Percentiles rank a stretch among this genome's conserved stretches.
These are phyloP conservation scores for Castanospermum australe DNA, from an alignment of 306 rosid genomes.

Conservation along the genomic window DNA sequence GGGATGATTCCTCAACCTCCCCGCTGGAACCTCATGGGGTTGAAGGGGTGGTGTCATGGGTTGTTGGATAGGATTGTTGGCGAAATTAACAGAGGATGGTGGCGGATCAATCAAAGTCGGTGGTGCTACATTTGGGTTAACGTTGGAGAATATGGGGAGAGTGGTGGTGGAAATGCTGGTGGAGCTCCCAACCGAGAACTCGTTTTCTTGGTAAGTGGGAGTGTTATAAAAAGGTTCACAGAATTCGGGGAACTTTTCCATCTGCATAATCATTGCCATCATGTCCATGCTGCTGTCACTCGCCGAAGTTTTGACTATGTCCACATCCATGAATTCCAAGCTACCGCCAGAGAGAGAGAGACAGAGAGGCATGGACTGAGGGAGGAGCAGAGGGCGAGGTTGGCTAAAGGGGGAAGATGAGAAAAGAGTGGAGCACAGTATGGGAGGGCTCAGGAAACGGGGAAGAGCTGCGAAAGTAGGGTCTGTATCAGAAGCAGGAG, in stretches of 20 bases:
- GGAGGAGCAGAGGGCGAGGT: neutral
- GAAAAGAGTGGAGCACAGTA: slow-evolving; percentile 27
- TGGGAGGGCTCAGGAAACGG: slow-evolving; percentile 30
- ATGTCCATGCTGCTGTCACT: slow-evolving; percentile 57
- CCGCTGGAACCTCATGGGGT: neutral
- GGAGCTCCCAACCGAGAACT: slow-evolving; percentile 29
- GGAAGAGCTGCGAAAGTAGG: slow-evolving; percentile 24
- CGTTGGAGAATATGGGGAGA: slow-evolving; percentile 26
- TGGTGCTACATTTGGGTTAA: slow-evolving; percentile 18
- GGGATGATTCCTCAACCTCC: neutral
- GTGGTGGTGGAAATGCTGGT: neutral
- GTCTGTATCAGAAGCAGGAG: slow-evolving; percentile 21
- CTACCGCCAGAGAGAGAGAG: neutral
- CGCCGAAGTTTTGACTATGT: slow-evolving; percentile 44
- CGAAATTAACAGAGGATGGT: slow-evolving; percentile 15
- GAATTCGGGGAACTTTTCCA: slow-evolving; percentile 60
- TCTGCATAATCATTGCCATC: slow-evolving; percentile 73
- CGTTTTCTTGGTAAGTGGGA: slow-evolving; percentile 41
- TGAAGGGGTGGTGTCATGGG: slow-evolving; percentile 28
- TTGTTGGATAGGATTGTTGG: slow-evolving; percentile 32
- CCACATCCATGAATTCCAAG: slow-evolving; percentile 53
- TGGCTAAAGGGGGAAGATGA: slow-evolving; percentile 22
- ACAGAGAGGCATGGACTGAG: neutral
- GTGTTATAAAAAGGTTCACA: slow-evolving; percentile 39
- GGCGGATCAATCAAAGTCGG: slow-evolving; percentile 26